phyloP scores from a whole-genome alignment of 371 early-diverging fungal species.

The Sporodiniella umbellata region DNA sequence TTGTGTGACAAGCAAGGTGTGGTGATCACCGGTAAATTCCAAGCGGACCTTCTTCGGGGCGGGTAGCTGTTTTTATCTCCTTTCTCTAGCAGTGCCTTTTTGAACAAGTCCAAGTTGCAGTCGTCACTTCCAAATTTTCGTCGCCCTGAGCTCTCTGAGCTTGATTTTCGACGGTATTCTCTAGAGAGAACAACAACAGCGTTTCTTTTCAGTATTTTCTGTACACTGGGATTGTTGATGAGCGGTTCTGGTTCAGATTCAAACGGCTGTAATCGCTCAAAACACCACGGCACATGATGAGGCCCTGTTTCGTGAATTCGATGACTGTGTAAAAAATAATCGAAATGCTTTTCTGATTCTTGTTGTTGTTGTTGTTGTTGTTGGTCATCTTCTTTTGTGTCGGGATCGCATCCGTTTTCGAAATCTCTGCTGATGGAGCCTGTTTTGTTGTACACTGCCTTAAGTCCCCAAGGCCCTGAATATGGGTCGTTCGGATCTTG shows the following conservation, averaged over 20 bases:
- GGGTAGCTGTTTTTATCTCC: slow-evolving; percentile 18
- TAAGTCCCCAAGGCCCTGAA: slow-evolving; percentile 49
- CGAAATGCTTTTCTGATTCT: slow-evolving; percentile 8
- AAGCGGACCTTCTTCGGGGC: slow-evolving; percentile 13
- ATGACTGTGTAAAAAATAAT: slow-evolving; percentile 37
- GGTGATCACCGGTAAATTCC: slow-evolving; percentile 26
- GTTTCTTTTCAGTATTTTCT: slow-evolving; percentile 47
- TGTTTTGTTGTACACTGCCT: slow-evolving; percentile 39
- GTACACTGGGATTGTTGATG: slow-evolving; percentile 48
- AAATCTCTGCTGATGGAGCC: slow-evolving; percentile 19
- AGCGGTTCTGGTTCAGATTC: slow-evolving; percentile 57
- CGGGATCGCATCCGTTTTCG: slow-evolving; percentile 1
- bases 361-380: too few species aligned
- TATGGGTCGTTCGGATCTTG: slow-evolving; percentile 49
- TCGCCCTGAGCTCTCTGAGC: not conserved
- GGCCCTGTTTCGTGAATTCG: slow-evolving; percentile 18
- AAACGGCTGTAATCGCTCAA: slow-evolving; percentile 52
- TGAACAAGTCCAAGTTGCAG: slow-evolving; percentile 28
- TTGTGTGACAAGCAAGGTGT: slow-evolving; percentile 32
- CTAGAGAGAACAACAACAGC: slow-evolving; percentile 53
- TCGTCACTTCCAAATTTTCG: slow-evolving; percentile 18
- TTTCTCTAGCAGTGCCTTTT: slow-evolving; percentile 34
- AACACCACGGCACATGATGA: slow-evolving; percentile 38
- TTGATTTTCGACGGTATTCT: slow-evolving; percentile 45
- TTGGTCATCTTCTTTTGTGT: slow-evolving; percentile 5